phyloP scores from a whole-genome alignment of 148 eudicot species.

The Camellia japonica region DNA sequence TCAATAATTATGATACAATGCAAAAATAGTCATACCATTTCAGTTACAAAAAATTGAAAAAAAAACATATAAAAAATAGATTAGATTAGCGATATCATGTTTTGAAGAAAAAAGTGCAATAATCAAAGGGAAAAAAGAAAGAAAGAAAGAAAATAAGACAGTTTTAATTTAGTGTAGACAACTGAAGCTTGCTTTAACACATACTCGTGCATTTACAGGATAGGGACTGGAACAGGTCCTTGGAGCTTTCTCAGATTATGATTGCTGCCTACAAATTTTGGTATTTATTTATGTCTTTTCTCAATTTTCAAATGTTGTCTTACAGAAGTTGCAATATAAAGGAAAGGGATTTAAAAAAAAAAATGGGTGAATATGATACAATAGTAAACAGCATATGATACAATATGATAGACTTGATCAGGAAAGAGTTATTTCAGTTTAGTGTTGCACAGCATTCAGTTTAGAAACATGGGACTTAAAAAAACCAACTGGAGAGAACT shows the following conservation, averaged over 20 bases:
- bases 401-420: too few relatives aligned
- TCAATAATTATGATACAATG: too few relatives aligned
- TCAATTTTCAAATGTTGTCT: not conserved
- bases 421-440: too few relatives aligned
- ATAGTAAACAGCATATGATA: too few relatives aligned
- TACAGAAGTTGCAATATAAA: not conserved
- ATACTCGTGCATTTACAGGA: constrained; percentile 35
- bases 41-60: too few relatives aligned
- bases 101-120: not conserved
- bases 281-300: not conserved
- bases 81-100: too few relatives aligned
- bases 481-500: too few relatives aligned
- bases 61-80: too few relatives aligned
- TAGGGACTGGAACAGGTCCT: constrained; percentile 72
- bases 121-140: not conserved
- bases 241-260: constrained; percentile 61
- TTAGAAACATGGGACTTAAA: too few relatives aligned
- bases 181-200: not conserved
- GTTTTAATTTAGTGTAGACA: not conserved
- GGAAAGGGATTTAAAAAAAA: not conserved
- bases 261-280: not conserved
- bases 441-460: too few relatives aligned
- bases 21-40: too few relatives aligned
- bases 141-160: not conserved
- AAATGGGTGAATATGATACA: too few relatives aligned